Evolutionary conservation across 1,284 basidiomycete genomes (phyloP), one percentile per base, ranked within the genome.

Genomic region (Pseudozyma thailandica): DNA sequence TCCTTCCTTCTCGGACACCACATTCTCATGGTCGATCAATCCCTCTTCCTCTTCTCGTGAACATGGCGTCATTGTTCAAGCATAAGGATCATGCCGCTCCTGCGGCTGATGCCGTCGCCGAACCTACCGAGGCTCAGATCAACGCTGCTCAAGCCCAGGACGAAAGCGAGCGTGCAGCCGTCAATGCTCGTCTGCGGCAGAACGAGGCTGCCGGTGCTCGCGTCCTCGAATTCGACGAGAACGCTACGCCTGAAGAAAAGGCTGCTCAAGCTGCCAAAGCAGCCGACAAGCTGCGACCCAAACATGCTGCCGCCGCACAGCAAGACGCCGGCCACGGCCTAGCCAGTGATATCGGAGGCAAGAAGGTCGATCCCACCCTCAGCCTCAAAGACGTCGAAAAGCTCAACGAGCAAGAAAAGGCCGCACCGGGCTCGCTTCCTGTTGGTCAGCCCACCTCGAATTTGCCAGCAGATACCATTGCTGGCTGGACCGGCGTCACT

Each of bases 241-340:
- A 79, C 30, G 76, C 79, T 15, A 71, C 72, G 2, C 80, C 80
- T 1, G 57, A 80, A 45, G 69, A 81, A 47, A 82, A 82, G 47
- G 80, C 66, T 2, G 63, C 66, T 20, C 58, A 75, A 28, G 79
- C 79, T 8, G 61, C 51, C 21, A 71, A 78, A 44, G 69, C 68
- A 4, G 60, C 51, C 27, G 57, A 71, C 3, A 58, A 71, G 21
- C 43, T 80, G 18, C 70, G 73, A 53, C 77, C 77, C 10, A 71
- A 68, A 47, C 59, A 50, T 13, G 60, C 72, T 4, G 48, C 62
- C 12, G 50, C 57, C 9, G 27, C 63, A 3, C n/a, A 65, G 33
- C 44, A 57, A 23, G 44, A 66, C 28, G 30, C 44, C 16, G 54
- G 59, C 27, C 55, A 41, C 16, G 68, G 71, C 23, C 59, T 81